These are phyloP conservation scores for Cercophora scortea DNA, from an alignment of 495 filamentous ascomycete genomes.

Conservation along the genomic window DNA sequence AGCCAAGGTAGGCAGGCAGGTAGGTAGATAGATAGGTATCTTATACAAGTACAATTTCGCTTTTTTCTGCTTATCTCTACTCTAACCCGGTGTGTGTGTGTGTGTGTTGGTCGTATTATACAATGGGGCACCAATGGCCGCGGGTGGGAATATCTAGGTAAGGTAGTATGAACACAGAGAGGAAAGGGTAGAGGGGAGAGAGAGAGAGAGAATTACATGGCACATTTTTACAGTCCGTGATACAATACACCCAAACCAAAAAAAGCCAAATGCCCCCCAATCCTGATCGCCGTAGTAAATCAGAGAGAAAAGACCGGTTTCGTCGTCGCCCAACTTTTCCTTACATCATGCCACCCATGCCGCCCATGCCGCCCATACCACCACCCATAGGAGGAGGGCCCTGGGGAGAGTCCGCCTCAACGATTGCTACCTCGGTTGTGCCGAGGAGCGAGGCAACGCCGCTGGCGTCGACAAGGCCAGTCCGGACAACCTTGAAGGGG, in stretches of 20 bases:
- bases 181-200: constrained; percentile 26
- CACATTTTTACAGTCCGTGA: constrained; percentile 20
- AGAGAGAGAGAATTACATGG: constrained; percentile 29
- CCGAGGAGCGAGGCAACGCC: constrained; percentile 95
- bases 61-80: constrained; percentile 12
- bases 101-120: constrained; percentile 21
- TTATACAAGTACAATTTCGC: background rate
- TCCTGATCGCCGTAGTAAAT: constrained; percentile 26
- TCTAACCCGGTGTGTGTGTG: constrained; percentile 22
- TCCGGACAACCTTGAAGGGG: constrained; percentile 98
- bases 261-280: constrained; percentile 12
- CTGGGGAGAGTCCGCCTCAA: constrained; percentile 90
- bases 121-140: constrained; percentile 13
- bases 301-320: constrained; percentile 6
- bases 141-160: constrained; percentile 12
- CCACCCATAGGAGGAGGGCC: constrained; percentile 38
- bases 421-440: constrained; percentile 95
- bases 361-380: constrained; percentile 49
- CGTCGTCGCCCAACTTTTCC: constrained; percentile 8
- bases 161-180: constrained; percentile 13
- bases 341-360: constrained; percentile 31
- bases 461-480: constrained; percentile 85
- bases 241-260: constrained; percentile 27
- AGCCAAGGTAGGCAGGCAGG: background rate
- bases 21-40: background rate